A percentile compares a stretch with the other conserved stretches of the same genome.
phyloP scores from a whole-genome alignment of 805 yeast species.

The Teunomyces funiuensis region DNA sequence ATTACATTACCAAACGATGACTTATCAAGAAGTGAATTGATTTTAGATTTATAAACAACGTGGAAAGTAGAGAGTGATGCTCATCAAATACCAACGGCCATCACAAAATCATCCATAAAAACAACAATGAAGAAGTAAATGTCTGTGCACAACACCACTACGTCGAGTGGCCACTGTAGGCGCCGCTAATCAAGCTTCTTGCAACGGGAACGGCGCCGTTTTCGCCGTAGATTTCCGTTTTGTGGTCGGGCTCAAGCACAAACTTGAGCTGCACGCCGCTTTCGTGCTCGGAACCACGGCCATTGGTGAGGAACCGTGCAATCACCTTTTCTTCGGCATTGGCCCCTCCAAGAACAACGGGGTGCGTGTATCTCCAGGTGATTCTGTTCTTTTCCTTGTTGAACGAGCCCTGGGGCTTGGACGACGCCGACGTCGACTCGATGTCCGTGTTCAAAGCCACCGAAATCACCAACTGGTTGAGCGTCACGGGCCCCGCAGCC shows the following conservation, averaged over 20 bases:
- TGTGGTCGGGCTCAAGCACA: slow-evolving; percentile 46
- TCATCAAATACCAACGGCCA: too few relatives aligned
- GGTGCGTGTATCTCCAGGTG: slow-evolving; percentile 68
- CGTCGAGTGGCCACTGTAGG: slow-evolving; percentile 43
- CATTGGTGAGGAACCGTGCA: slow-evolving; percentile 82
- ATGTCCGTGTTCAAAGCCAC: slow-evolving; percentile 61
- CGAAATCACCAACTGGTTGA: slow-evolving; percentile 61
- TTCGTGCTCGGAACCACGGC: slow-evolving; percentile 66
- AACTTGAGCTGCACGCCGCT: slow-evolving; percentile 74
- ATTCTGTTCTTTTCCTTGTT: slow-evolving; percentile 82
- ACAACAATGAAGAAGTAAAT: not conserved
- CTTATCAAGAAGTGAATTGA: too few relatives aligned
- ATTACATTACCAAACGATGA: too few relatives aligned
- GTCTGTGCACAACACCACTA: not conserved
- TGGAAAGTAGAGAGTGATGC: too few relatives aligned
- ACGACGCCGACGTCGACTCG: slow-evolving; percentile 68
- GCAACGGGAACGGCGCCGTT: slow-evolving; percentile 43
- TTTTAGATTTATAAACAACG: too few relatives aligned
- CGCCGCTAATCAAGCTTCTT: slow-evolving; percentile 50
- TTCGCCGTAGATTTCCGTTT: slow-evolving; percentile 35
- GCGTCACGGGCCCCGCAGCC: slow-evolving; percentile 36
- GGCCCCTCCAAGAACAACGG: slow-evolving; percentile 40
- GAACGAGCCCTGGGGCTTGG: slow-evolving; percentile 91
- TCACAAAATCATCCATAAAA: too few relatives aligned
- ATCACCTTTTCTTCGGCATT: slow-evolving; percentile 64